phyloP scores from a whole-genome alignment of 208 protist species.

The Phytomonas francai region DNA sequence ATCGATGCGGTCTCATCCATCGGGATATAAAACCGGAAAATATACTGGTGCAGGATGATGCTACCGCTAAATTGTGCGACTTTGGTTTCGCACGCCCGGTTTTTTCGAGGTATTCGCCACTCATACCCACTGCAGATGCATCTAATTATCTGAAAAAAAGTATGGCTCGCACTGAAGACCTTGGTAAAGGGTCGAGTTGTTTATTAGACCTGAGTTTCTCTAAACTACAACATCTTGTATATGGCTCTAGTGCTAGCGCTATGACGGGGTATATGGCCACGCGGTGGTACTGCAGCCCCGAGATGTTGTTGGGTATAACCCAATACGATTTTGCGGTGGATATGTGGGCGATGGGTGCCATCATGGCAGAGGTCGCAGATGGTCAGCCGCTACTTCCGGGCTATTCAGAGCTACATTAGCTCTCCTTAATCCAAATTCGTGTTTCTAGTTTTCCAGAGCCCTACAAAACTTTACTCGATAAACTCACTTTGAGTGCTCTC shows the following conservation, averaged over 20 bases:
- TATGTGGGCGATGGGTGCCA: conserved; percentile 87
- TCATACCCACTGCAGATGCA: not conserved
- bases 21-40: conserved; percentile 92
- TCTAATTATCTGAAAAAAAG: not conserved
- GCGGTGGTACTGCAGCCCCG: conserved; percentile 89
- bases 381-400: conserved; percentile 83
- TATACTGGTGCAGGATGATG: conserved; percentile 64
- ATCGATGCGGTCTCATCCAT: conserved; percentile 88
- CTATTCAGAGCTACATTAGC: conserved; percentile 79
- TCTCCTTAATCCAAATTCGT: conserved; percentile 70
- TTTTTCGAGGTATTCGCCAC: not conserved
- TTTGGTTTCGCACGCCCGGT: conserved; percentile 75
- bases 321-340: conserved; percentile 78
- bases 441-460: conserved; percentile 46
- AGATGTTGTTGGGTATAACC: conserved; percentile 82
- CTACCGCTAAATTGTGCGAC: conserved; percentile 70
- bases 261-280: conserved; percentile 92
- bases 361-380: conserved; percentile 84
- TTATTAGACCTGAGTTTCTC: conserved; percentile 2
- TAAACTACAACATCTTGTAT: conserved; percentile 30
- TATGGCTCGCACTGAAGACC: not conserved
- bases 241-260: conserved; percentile 22
- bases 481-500: conserved; percentile 23
- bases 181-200: not conserved
- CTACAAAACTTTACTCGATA: conserved; percentile 36